phyloP scores from a whole-genome alignment of 2,329 filamentous ascomycete genomes.

The Aureobasidium sp. region DNA sequence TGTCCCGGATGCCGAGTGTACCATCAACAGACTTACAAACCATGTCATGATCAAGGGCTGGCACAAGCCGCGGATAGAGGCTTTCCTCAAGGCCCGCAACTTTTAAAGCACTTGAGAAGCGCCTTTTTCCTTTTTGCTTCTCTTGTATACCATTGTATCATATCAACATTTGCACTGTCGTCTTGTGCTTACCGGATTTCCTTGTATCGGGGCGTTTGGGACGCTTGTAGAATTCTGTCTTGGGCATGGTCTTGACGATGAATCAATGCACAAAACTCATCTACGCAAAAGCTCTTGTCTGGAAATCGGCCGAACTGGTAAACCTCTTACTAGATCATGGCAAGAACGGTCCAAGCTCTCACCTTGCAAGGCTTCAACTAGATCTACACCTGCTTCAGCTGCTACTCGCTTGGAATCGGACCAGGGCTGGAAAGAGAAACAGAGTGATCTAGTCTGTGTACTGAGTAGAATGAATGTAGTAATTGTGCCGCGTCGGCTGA shows the following conservation, averaged over 20 bases:
- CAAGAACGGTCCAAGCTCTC: neutral
- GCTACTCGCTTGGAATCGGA: neutral
- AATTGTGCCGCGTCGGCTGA: neutral
- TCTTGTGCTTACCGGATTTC: neutral
- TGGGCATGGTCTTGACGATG: neutral
- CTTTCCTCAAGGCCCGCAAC: slow-evolving; percentile 28
- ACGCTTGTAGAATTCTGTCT: neutral
- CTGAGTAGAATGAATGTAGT: neutral
- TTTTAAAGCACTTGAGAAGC: slow-evolving; percentile 20
- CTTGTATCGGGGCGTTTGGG: neutral
- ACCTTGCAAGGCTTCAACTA: neutral
- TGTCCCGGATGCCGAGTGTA: slow-evolving; percentile 40
- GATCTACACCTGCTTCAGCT: neutral
- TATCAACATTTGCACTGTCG: neutral
- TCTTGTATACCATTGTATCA: slow-evolving; percentile 7
- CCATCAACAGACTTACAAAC: slow-evolving; percentile 54
- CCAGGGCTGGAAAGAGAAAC: neutral
- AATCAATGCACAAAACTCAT: neutral
- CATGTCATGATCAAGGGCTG: slow-evolving; percentile 62
- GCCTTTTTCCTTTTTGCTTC: neutral
- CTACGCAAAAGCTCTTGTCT: too few species aligned
- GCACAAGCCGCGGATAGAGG: slow-evolving; percentile 25
- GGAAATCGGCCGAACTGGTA: too few species aligned
- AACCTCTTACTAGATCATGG: neutral
- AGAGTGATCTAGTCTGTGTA: neutral